Percentiles rank a stretch among this genome's conserved stretches.
Evolutionary conservation across 805 yeast genomes (phyloP).

Genomic region (Sungouiella blattae): DNA sequence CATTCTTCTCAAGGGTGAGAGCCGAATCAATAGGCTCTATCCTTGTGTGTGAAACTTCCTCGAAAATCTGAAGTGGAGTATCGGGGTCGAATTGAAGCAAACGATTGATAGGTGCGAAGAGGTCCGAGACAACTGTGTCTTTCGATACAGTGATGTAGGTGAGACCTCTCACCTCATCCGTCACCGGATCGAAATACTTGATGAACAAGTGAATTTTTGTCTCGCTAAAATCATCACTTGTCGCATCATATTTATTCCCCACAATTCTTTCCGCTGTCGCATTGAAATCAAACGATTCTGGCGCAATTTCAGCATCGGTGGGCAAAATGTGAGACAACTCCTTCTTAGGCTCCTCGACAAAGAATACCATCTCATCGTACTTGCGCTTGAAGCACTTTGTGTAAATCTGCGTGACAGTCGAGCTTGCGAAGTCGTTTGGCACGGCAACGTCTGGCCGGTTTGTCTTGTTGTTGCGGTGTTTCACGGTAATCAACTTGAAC

Average conservation of each 20-base stretch:
- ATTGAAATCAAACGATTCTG: slow-evolving; percentile 24
- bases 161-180: slow-evolving; percentile 59
- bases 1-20: slow-evolving; percentile 51
- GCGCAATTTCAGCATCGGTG: slow-evolving; percentile 9
- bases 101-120: slow-evolving; percentile 39
- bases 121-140: slow-evolving; percentile 39
- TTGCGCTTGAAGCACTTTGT: slow-evolving; percentile 44
- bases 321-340: slow-evolving; percentile 29
- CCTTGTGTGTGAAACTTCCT: slow-evolving; percentile 57
- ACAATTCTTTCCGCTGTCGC: slow-evolving; percentile 13
- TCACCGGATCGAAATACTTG: slow-evolving; percentile 61
- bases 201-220: slow-evolving; percentile 40
- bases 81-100: slow-evolving; percentile 38
- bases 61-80: slow-evolving; percentile 42
- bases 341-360: slow-evolving; percentile 56
- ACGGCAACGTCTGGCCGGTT: slow-evolving; percentile 51
- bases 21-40: slow-evolving; percentile 42
- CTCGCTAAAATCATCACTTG: slow-evolving; percentile 14
- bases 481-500: slow-evolving; percentile 62
- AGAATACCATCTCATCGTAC: slow-evolving; percentile 52
- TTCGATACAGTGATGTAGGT: slow-evolving; percentile 54
- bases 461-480: slow-evolving; percentile 68
- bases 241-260: slow-evolving; percentile 7
- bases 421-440: slow-evolving; percentile 24
- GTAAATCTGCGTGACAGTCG: slow-evolving; percentile 51